Evolutionary conservation across 805 yeast species (phyloP).

Genomic region (Kluyveromyces starmeri): DNA sequence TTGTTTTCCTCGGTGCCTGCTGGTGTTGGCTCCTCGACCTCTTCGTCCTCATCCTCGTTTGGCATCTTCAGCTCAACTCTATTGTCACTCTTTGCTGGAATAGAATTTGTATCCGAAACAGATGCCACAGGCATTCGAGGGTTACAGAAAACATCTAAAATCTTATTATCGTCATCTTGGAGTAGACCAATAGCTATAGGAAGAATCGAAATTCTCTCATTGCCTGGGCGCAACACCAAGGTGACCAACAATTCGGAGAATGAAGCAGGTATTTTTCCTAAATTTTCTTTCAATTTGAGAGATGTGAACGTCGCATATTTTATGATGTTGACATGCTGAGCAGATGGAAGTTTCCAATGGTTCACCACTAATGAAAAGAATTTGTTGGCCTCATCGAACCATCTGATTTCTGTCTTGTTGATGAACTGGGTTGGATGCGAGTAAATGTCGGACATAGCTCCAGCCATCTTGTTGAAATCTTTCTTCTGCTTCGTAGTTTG

Average conservation of each 20-base stretch:
- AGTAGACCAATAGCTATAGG: conserved; percentile 59
- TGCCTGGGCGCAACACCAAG: conserved; percentile 62
- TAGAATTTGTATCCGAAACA: conserved; percentile 13
- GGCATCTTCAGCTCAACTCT: conserved; percentile 9
- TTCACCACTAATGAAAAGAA: conserved; percentile 45
- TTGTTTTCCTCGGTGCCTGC: too few relatives aligned
- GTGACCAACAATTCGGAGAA: conserved; percentile 38
- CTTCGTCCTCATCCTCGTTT: conserved; percentile 20
- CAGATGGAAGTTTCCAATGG: conserved; percentile 46
- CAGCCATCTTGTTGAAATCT: conserved; percentile 33
- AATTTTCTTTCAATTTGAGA: conserved; percentile 23
- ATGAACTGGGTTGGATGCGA: conserved; percentile 55
- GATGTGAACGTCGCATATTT: conserved; percentile 35
- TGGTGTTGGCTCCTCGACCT: too few relatives aligned
- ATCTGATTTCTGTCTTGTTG: conserved; percentile 32
- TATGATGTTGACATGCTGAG: conserved; percentile 52
- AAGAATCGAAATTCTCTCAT: conserved; percentile 50
- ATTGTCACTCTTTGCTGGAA: background rate
- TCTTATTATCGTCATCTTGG: conserved; percentile 36
- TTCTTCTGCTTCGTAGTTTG: conserved; percentile 34
- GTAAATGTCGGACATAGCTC: conserved; percentile 56
- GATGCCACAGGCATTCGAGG: conserved; percentile 61
- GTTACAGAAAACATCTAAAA: conserved; percentile 53
- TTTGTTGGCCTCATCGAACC: conserved; percentile 23
- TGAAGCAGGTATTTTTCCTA: conserved; percentile 22